Evolutionary conservation across 2,329 filamentous ascomycete genomes (phyloP), one percentile per base, ranked within the genome.

Genomic region (Colletotrichum sublineola): DNA sequence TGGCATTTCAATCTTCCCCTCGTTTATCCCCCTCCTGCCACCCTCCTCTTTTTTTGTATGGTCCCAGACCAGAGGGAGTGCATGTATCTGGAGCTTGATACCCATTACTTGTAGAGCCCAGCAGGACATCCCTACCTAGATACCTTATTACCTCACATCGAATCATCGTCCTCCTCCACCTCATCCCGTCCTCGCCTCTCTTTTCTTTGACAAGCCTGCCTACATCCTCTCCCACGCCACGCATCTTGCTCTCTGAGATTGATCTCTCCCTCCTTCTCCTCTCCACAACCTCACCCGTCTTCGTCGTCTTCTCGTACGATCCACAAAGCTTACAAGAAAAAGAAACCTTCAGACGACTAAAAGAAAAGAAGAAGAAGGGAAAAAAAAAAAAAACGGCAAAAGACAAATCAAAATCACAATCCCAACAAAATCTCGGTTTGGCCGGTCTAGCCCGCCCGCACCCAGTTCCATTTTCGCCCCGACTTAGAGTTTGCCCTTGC

Each of bases 401-500:
- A 15, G n/a, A 52, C 8, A 57, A 46, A 50, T 31, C 60, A n/a
- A 29, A 50, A 38, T 18, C 12, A 24, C 38, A 18, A 46, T 44
- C 65, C 44, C 65, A 71, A 68, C 68, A 71, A 53, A 63, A 40
- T 14, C 31, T 60, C 69, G 69, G 66, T 55, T 60, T 72, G 66
- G 60, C 69, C 58, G 69, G 69, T 48, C 69, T 72, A 69, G 69
- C 69, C 52, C 58, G 58, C 46, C 46, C 14, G 52, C 69, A 60
- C 55, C 20, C 53, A 40, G n/a, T n/a, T 57, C 33, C 48, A 69
- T 58, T 60, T 61, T 61, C 40, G 48, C 63, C 60, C 58, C 66
- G 66, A 69, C 69, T 69, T 63, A 72, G 60, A 72, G 66, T 72
- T 72, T 64, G 69, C 60, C 69, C 66, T 69, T 69, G 69, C 69